Evolutionary conservation across 352 stramenopile species (phyloP), one percentile per base, ranked within the genome.

Genomic region (Globisporangium apiculatum): DNA sequence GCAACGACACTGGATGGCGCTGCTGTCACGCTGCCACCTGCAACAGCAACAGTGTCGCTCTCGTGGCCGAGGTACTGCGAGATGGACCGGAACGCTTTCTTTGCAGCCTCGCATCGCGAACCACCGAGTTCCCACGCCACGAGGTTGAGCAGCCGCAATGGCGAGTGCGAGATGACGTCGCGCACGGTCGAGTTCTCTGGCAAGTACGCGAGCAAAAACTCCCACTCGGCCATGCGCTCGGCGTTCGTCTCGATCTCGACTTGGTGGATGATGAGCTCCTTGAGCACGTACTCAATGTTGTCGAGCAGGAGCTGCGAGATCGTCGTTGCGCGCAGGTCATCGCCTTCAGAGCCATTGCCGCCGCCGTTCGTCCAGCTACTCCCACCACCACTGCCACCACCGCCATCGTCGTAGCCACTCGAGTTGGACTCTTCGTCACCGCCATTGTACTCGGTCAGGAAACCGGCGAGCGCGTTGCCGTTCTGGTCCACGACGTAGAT

Each of bases 171-270:
- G 51, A 91, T 79, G 17, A 87, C 65, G 64, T 91, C 81, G 48
- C 68, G 67, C 35, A 84, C 67, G 8, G 72, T 86, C 24, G 63
- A 68, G 46, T 89, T 83, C 51, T 86, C 72, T 11, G 74, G 76
- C 40, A 89, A 60, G 38, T 85, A 86, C 53, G 78, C 76, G 49
- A 89, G 74, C 48, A 91, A 61, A 60, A 91, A 91, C 40, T 87
- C 79, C 76, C 73, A 88, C 62, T 86, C 76, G 17, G 70, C 73
- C 5, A 86, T 24, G 8, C 72, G 66, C 24, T 78, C 78, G 10
- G 75, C 58, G 61, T 82, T 86, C 11, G 76, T 72, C 1, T 72
- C 61, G 52, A 58, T 55, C 64, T 83, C 64, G 15, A 86, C 69
- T 45, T 88, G 78, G 52, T 85, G 71, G 37, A 88, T 85, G 18